Evolutionary conservation across 78 protist species (phyloP), one percentile per base, ranked within the genome.

Genomic region (Chrysochromulina tobinii): DNA sequence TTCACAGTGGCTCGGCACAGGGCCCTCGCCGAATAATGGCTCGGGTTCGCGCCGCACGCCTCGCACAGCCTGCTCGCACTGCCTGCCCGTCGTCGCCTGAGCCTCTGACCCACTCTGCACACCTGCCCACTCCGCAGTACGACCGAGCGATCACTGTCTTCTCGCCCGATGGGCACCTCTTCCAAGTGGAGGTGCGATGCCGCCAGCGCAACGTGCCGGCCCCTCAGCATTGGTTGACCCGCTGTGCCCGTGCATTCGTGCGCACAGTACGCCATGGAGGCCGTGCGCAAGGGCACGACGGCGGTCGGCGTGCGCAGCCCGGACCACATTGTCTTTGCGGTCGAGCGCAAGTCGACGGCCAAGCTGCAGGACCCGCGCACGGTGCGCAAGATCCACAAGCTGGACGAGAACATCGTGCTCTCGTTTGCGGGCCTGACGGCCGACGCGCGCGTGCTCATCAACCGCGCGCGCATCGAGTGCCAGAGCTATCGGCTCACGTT

Each of bases 101-200:
- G 7, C 12, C 64, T 59, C 12, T 59, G 7, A 14, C 7, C 12
- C 12, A 14, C 64, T 59, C 64, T 59, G 38, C 64, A 59, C 7
- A 59, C 64, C 69, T 64, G 27, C 53, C n/a, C 51, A 69, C 12
- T 27, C 51, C 79, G 51, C 79, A 51, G 9, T 69, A 69, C 51
- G 79, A 69, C 51, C 38, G 99, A 57, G 99, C 99, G 9, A 94
- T 99, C 73, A 99, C 99, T 21, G 99, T 99, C 54, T 99, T 99
- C 95, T 97, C 99, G 55, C 99, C 99, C 57, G 99, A 99, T 95
- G 99, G 99, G 53, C 99, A 98, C 84, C 93, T 98, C 17, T 91
- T 95, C 77, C 95, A 94, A 87, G n/a, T 21, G 64, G 64, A 59
- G 38, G 38, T 38, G 38, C 38, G 38, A 38, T 38, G 38, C 38